These are phyloP conservation scores for Phytophthora hybrid DNA, from an alignment of 352 stramenopile species.

Conservation along the genomic window DNA sequence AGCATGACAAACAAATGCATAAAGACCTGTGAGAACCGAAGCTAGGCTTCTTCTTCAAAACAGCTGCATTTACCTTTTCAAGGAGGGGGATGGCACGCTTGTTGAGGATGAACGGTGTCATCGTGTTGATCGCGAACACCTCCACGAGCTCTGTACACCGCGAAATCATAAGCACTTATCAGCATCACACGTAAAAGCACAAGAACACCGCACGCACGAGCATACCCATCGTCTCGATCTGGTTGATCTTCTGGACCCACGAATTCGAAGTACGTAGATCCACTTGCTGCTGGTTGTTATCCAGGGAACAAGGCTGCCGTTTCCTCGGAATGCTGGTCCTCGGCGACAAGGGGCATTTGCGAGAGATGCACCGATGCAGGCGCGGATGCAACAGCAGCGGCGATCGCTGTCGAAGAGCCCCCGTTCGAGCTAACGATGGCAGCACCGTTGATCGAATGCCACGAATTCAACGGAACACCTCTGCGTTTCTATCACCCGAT, in stretches of 20 bases:
- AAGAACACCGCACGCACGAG: background rate
- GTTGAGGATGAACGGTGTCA: too few species aligned
- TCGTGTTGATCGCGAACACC: constrained; percentile 57
- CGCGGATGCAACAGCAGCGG: constrained; percentile 25
- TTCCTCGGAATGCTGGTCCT: constrained; percentile 82
- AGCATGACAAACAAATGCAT: constrained; percentile 9
- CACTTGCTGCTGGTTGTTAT: constrained; percentile 95
- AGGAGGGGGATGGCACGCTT: constrained; percentile 31
- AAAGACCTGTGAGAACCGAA: constrained; percentile 13
- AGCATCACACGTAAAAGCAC: background rate
- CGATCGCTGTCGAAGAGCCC: constrained; percentile 17
- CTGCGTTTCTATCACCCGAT: too few species aligned
- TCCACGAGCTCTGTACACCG: constrained; percentile 69
- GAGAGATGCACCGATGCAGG: constrained; percentile 90
- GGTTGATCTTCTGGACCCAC: constrained; percentile 88
- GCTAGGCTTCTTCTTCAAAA: background rate
- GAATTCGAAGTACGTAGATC: constrained; percentile 94
- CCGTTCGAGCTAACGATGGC: constrained; percentile 43
- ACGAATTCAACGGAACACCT: too few species aligned
- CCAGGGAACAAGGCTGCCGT: constrained; percentile 66
- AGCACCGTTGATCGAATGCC: constrained; percentile 18
- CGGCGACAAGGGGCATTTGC: constrained; percentile 87
- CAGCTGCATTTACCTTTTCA: constrained; percentile 47
- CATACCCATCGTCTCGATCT: constrained; percentile 77
- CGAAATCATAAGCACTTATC: constrained; percentile 4